Base-by-base conservation (phyloP, 306 rosid genomes). In the Castanopsis chinensis region DNA sequence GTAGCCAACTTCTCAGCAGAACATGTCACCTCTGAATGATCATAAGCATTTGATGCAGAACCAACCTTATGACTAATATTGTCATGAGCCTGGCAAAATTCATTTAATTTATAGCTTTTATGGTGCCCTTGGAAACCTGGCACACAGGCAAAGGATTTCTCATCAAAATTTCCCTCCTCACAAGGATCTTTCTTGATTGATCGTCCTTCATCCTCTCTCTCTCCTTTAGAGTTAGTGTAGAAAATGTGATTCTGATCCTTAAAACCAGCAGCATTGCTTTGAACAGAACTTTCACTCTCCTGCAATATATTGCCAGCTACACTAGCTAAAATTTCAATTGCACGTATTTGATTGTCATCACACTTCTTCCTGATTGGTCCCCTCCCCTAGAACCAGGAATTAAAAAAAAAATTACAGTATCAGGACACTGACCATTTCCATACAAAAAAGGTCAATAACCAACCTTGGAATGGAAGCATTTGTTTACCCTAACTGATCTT, bases 281-380 rank as follows among this genome's bases (percentile, higher is more conserved):
- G 79, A 43, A 72, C 7, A 13, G 81, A 81, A 37, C 74, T 79
- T 35, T 87, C 87, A 65, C 82, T 79, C 75, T 86, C 85, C 72
- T 85, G 89, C 81, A 92, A 81, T 35, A 90, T 76, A 43, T 87
- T 85, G 13, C 91, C 92, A 0, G 94, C 94, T 79, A 92, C 91
- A 77, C 88, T 87, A 73, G 94, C 94, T 84, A 92, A 85, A 81
- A 87, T 90, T 79, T 90, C 94, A 74, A 90, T 90, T 6, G 97
- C 92, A 6, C 49, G 91, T 74, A 84, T 87, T 74, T 83, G 89
- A 68, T 27, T 77, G 76, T 54, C 83, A 33, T 82, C 91, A 25
- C 71, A 69, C 77, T 79, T 92, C 86, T 88, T 90, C 85, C 72
- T 81, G 76, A 85, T 56, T 7, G 87, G 81, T 53, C 89, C 91